phyloP scores from a whole-genome alignment of 129 eudicot genomes.

The Ambrosia trifida region DNA sequence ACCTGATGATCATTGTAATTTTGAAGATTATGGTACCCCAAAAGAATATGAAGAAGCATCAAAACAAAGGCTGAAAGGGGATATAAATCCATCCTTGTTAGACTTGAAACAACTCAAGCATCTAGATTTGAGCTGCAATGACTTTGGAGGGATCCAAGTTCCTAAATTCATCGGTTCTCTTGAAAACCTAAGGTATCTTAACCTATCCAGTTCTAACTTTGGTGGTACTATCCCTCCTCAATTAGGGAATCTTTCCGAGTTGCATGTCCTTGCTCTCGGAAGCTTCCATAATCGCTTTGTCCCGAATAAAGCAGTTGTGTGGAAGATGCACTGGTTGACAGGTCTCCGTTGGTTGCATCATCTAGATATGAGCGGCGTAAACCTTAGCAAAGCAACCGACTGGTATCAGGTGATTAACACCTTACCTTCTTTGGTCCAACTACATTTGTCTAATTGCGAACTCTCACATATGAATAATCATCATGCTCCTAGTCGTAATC shows the following conservation, averaged over 20 bases:
- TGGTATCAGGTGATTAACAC: conserved; percentile 5
- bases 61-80: conserved; percentile 12
- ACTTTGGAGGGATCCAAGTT: conserved; percentile 5
- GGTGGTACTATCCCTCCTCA: conserved; percentile 27
- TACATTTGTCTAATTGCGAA: conserved; percentile 5
- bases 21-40: neutral
- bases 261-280: neutral
- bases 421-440: neutral
- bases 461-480: neutral
- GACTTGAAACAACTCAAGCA: conserved; percentile 23
- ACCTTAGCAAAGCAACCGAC: neutral
- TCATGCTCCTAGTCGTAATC: conserved; percentile 14
- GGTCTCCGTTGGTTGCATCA: neutral
- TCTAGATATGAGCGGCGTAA: neutral
- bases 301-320: neutral
- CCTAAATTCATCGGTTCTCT: conserved; percentile 34
- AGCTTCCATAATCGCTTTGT: neutral
- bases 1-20: neutral
- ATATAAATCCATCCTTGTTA: conserved; percentile 32
- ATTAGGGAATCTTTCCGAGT: conserved; percentile 33
- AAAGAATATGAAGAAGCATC: neutral
- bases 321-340: neutral
- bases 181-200: conserved; percentile 14
- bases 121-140: conserved; percentile 26
- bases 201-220: conserved; percentile 13